phyloP scores from a whole-genome alignment of 345 rosid genomes.

The Lenwebbia sp. region DNA sequence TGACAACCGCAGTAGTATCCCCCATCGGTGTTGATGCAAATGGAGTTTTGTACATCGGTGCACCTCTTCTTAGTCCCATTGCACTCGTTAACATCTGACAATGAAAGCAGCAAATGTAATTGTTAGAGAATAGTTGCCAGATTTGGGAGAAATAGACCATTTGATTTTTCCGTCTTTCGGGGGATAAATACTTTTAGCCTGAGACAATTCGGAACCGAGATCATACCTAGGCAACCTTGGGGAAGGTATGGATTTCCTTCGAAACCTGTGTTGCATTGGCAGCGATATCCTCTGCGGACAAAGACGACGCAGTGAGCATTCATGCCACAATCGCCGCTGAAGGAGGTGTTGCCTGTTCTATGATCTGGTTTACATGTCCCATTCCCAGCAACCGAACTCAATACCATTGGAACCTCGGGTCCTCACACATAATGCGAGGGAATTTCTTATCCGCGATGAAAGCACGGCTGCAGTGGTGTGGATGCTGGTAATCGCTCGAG shows the following conservation, averaged over 20 bases:
- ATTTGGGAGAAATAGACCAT: neutral
- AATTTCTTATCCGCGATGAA: neutral
- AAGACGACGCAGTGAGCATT: slow-evolving; percentile 1
- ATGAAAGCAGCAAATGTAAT: neutral
- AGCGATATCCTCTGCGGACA: neutral
- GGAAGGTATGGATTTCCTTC: slow-evolving; percentile 10
- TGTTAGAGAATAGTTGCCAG: neutral
- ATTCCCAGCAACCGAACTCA: slow-evolving; percentile 6
- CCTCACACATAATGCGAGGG: neutral
- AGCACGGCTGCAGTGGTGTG: neutral
- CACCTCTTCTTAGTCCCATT: neutral
- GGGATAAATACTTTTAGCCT: neutral
- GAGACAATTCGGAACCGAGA: neutral
- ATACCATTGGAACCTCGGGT: neutral
- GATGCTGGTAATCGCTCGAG: neutral
- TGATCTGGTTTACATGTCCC: neutral
- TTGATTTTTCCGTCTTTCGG: neutral
- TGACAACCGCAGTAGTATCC: slow-evolving; percentile 4
- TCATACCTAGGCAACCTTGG: slow-evolving; percentile 8
- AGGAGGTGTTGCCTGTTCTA: neutral
- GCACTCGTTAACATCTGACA: slow-evolving; percentile 7
- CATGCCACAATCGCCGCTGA: neutral
- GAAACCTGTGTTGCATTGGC: neutral
- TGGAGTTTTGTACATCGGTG: neutral
- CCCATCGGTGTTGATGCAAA: neutral